A percentile compares a stretch with the other conserved stretches of the same genome.
Conservation (phyloP, 345 rosid genomes). For the Camelina hispida region DNA sequence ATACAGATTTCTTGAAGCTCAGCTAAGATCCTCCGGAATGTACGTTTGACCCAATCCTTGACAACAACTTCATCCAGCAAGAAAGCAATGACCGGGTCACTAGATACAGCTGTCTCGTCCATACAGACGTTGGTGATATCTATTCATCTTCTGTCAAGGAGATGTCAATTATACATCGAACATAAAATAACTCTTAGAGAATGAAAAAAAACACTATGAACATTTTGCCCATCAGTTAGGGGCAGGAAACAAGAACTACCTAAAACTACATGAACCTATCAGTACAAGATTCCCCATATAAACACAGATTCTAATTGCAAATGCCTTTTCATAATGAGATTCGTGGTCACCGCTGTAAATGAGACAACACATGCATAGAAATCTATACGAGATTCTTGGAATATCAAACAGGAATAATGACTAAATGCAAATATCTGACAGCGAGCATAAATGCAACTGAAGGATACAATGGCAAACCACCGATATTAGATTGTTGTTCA, state of each 20-base stretch:
- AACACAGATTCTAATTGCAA: slow-evolving; percentile 5
- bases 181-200: slow-evolving; percentile 13
- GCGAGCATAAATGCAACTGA: slow-evolving; percentile 11
- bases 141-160: slow-evolving; percentile 64
- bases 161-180: slow-evolving; percentile 25
- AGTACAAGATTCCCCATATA: background rate
- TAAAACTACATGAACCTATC: slow-evolving; percentile 12
- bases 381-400: slow-evolving; percentile 15
- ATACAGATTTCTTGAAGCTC: slow-evolving; percentile 86
- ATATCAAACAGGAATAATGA: slow-evolving; percentile 11
- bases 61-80: slow-evolving; percentile 98
- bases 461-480: slow-evolving; percentile 96
- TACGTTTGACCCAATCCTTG: slow-evolving; percentile 96
- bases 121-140: slow-evolving; percentile 95
- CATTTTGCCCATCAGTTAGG: slow-evolving; percentile 6
- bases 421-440: slow-evolving; percentile 15
- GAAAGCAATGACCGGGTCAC: slow-evolving; percentile 92
- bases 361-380: slow-evolving; percentile 16
- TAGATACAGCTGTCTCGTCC: slow-evolving; percentile 98
- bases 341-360: slow-evolving; percentile 12
- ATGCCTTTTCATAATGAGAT: slow-evolving; percentile 15
- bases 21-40: slow-evolving; percentile 58
- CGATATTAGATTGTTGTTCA: slow-evolving; percentile 84
- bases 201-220: slow-evolving; percentile 19
- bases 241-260: slow-evolving; percentile 14